Evolutionary conservation across 2,329 filamentous ascomycete genomes (phyloP).

Genomic region (Alternaria sp.): DNA sequence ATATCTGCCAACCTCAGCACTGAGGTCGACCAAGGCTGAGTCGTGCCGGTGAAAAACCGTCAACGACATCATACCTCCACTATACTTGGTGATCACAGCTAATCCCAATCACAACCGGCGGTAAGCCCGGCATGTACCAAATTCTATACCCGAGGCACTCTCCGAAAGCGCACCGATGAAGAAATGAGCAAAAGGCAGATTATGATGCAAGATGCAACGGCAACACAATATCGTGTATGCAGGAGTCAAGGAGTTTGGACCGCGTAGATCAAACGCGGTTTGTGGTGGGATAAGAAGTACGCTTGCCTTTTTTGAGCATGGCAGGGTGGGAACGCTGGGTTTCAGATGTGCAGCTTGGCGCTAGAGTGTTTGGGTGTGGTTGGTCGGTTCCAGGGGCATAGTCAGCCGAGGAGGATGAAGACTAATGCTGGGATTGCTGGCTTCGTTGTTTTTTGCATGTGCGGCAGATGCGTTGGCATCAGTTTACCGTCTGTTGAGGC

Average conservation of each 20-base stretch:
- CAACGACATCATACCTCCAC: background rate
- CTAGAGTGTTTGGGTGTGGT: conserved; percentile 11
- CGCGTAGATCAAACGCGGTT: conserved; percentile 19
- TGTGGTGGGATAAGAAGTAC: background rate
- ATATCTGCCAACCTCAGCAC: background rate
- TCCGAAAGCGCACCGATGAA: background rate
- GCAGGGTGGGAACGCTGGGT: conserved; percentile 1
- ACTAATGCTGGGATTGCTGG: background rate
- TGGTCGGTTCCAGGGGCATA: conserved; percentile 5
- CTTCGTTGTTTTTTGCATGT: background rate
- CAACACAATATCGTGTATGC: conserved; percentile 7
- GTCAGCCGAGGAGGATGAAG: background rate
- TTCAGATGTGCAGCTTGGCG: conserved; percentile 16
- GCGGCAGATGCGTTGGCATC: background rate
- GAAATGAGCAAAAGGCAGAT: background rate
- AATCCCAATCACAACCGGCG: background rate
- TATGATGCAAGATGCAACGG: background rate
- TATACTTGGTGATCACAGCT: background rate
- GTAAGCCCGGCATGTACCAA: background rate
- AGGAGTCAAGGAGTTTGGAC: conserved; percentile 7
- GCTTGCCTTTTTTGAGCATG: background rate
- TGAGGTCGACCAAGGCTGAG: background rate
- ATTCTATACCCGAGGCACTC: background rate
- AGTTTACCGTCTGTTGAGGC: background rate
- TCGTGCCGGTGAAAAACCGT: background rate